Base-by-base conservation (phyloP, 345 rosid species). In the Populus euphratica region DNA sequence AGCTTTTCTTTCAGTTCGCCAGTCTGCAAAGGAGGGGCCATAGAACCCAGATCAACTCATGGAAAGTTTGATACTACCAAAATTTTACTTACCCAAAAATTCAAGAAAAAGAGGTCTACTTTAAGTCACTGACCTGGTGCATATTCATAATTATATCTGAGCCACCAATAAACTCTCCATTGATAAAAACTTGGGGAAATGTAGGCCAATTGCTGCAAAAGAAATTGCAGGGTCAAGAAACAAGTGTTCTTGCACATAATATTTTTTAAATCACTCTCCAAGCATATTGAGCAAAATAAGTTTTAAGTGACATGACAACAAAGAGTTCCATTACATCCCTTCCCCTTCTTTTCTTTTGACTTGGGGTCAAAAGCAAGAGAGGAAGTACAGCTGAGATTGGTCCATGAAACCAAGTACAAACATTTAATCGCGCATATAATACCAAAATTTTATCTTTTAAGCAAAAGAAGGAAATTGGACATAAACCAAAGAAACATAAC, bases 91-190 rank as follows among this genome's bases (percentile, higher is more conserved):
- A 25, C 18, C 29, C 35, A 49, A 61, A 71, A 64, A 36, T 17
- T 11, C n/a, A 33, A 31, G 23, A 31, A 9, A 49, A 65, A 27
- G 2, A 66, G 47, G 50, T 33, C 49, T 27, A 0, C 23, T 76
- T 41, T 29, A 21, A 21, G 41, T 20, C 23, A 8, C 66, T 75
- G 75, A 93, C 99, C 98, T 92, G 96, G 83, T 96, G 98, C 97
- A 93, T 83, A 73, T 83, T 90, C 77, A 96, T 88, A 75, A 93
- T 86, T 80, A 96, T 92, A 87, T 96, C 99, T 10, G 97, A 96
- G 63, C 99, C 98, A 49, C 99, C 99, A 69, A 92, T 78, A 73
- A 96, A 93, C 86, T 96, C 98, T 39, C 99, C 99, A 78, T 89
- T 93, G 43, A 96, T 88, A 82, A 96, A 93, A 78, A 96, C 85